A percentile compares a stretch with the other conserved stretches of the same genome.
These are phyloP conservation scores for Priceomyces haplophilus DNA, from an alignment of 805 yeast species.

Conservation along the genomic window DNA sequence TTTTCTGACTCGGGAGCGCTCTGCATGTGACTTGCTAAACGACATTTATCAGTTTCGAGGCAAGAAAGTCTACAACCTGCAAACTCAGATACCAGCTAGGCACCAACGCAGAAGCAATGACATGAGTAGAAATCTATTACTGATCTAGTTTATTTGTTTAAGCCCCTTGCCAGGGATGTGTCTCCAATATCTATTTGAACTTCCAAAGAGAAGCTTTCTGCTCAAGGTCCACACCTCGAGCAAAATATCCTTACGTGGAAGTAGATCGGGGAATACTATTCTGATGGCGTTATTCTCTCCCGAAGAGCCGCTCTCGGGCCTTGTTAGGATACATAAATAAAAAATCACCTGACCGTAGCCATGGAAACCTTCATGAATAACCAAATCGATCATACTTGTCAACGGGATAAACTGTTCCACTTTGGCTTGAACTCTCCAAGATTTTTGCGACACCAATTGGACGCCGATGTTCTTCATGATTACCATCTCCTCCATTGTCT, in stretches of 20 bases:
- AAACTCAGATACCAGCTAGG: too few species aligned
- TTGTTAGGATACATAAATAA: constrained; percentile 59
- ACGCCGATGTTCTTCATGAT: constrained; percentile 47
- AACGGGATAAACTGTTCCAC: constrained; percentile 50
- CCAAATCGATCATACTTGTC: constrained; percentile 56
- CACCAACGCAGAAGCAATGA: too few species aligned
- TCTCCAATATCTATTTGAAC: constrained; percentile 27
- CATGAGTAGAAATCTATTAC: too few species aligned
- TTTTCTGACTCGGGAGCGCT: too few species aligned
- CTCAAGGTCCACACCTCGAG: constrained; percentile 39
- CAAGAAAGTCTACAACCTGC: too few species aligned
- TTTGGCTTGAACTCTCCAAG: constrained; percentile 19
- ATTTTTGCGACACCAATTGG: constrained; percentile 36
- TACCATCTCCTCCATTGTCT: constrained; percentile 41
- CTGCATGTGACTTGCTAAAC: too few species aligned
- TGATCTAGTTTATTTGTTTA: constrained; percentile 13
- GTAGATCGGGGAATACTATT: constrained; percentile 40
- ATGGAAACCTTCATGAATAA: constrained; percentile 73
- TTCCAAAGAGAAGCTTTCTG: constrained; percentile 35
- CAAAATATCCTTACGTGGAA: constrained; percentile 41
- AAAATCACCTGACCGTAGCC: constrained; percentile 62
- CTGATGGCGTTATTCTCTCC: constrained; percentile 19
- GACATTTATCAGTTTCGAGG: too few species aligned
- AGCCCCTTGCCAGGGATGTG: constrained; percentile 38
- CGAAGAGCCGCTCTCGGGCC: constrained; percentile 16